These are phyloP conservation scores for Citeromyces hawaiiensis DNA, from an alignment of 1,139 yeast genomes.

Conservation along the genomic window DNA sequence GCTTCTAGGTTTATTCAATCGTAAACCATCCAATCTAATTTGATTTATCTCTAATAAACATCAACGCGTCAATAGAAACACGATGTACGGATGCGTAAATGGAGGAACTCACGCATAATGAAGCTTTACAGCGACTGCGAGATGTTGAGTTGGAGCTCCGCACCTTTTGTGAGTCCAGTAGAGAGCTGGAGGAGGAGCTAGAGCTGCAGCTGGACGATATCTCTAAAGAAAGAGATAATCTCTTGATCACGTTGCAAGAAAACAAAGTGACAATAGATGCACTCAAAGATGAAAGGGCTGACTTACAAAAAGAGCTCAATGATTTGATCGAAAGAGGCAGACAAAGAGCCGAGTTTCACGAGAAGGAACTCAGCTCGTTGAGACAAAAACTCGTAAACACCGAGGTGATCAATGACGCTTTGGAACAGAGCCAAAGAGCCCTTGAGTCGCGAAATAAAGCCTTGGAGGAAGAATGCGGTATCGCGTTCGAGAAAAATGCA, in stretches of 20 bases:
- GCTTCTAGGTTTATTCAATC: no score
- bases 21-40: no score
- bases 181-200: conserved; percentile 7
- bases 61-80: no score
- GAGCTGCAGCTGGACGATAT: conserved; percentile 5
- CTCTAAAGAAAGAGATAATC: conserved; percentile 3
- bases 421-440: conserved; percentile 5
- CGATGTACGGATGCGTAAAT: neutral
- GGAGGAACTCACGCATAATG: conserved; percentile 4
- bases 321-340: conserved; percentile 3
- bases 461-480: conserved; percentile 5
- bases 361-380: conserved; percentile 2
- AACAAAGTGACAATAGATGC: conserved; percentile 1
- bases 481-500: conserved; percentile 5
- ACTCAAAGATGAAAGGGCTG: neutral
- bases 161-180: conserved; percentile 6
- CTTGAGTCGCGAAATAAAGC: conserved; percentile 2
- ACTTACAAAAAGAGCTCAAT: conserved; percentile 4
- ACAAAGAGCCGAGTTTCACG: neutral
- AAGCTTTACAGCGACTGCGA: conserved; percentile 4
- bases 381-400: conserved; percentile 4
- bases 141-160: conserved; percentile 4
- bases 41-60: no score
- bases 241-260: neutral
- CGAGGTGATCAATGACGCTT: conserved; percentile 6